Conservation (phyloP, 345 rosid species). For the Theobroma cacao region DNA sequence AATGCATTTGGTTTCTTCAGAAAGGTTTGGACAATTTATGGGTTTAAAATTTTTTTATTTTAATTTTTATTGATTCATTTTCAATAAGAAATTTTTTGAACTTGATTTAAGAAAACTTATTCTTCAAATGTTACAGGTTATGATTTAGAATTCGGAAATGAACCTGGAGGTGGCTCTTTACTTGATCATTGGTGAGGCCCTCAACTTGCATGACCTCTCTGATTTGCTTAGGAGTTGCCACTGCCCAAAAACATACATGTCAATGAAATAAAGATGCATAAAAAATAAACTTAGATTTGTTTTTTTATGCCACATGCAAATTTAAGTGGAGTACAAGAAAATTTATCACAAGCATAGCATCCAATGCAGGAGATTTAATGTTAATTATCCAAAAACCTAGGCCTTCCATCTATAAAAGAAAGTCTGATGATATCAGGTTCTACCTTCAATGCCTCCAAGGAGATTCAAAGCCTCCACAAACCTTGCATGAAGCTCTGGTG, state of each 20-base stretch:
- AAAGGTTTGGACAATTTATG: too few species aligned
- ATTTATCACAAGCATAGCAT: too few species aligned
- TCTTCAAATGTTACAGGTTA: not conserved
- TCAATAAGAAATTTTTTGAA: too few species aligned
- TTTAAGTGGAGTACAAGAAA: too few species aligned
- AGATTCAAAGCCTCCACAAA: constrained; percentile 22
- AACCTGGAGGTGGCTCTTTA: constrained; percentile 45
- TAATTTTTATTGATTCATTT: too few species aligned
- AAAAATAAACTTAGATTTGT: too few species aligned
- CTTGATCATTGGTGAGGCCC: constrained; percentile 33
- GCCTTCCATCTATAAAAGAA: too few species aligned
- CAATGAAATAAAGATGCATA: not conserved
- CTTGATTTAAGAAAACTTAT: not conserved
- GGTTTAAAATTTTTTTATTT: too few species aligned
- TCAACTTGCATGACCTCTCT: constrained; percentile 27
- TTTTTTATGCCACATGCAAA: too few species aligned
- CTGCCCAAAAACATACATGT: not conserved
- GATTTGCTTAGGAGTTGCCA: constrained; percentile 39
- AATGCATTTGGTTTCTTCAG: too few species aligned
- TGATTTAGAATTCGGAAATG: not conserved
- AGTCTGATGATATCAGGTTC: not conserved
- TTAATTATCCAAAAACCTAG: too few species aligned
- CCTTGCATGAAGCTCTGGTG: constrained; percentile 25
- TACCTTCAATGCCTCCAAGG: constrained; percentile 30
- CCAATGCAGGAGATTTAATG: too few species aligned